Evolutionary conservation across 768 basidiomycete genomes (phyloP), one percentile per base, ranked within the genome.

Genomic region (Tephrocybe sp.): DNA sequence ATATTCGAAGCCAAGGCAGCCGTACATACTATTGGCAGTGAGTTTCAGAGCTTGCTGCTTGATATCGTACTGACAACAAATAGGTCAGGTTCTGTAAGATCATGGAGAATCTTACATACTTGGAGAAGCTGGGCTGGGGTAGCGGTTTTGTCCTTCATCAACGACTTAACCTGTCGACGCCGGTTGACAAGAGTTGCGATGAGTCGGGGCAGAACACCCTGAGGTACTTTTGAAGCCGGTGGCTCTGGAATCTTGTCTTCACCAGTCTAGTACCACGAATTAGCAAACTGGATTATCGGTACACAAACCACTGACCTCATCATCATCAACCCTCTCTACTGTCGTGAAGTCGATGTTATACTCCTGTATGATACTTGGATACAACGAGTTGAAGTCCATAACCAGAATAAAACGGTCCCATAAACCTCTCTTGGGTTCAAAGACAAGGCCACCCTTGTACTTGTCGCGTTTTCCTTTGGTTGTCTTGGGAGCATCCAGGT

Each of bases 301-400:
- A 15, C 20, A 26, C 23, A 14, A 41, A 37, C 25, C 12, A 62
- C 68, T 7, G 48, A 74, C 75, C 68, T 75, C 88, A 62, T 82
- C 82, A 59, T 79, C 83, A 21, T 83, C 83, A 7, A 79, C 74
- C 48, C 81, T 80, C 39, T 92, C 89, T 17, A 98, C 86, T 0
- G 97, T 99, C 9, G 97, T 98, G 62, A 98, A 98, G 70, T 98
- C 97, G 59, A 99, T 98, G 66, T 99, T 98, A 65, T 91, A 99
- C 75, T 99, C 97, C 64, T 98, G 97, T 42, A 99, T 99, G 74
- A 99, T 99, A 67, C 91, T 94, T 5, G 97, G 97, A 66, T 99
- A 99, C 50, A 99, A 77, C 54, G 94, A 97, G 70, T 99, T 99
- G 85, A 98, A 99, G 68, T 99, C 97, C 97, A 99, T 99, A 69